Evolutionary conservation across 2,329 filamentous ascomycete species (phyloP).

Genomic region (Diplodia sapinea): DNA sequence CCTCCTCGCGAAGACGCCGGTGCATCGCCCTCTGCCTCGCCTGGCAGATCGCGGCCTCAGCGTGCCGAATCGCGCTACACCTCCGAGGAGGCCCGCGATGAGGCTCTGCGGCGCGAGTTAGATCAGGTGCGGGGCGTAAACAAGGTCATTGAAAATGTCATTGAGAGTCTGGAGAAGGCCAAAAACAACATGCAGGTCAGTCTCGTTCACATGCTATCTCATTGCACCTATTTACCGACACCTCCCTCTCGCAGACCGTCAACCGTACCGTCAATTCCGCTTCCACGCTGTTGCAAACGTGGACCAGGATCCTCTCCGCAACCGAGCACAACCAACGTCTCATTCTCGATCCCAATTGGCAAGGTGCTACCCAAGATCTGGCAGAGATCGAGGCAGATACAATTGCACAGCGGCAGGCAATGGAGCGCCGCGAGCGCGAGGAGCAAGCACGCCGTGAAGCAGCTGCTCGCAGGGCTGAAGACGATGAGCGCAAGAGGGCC

Average conservation of each 20-base stretch:
- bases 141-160: slow-evolving; percentile 79
- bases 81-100: slow-evolving; percentile 72
- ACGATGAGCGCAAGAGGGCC: slow-evolving; percentile 62
- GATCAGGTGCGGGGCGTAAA: slow-evolving; percentile 87
- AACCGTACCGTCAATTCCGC: slow-evolving; percentile 84
- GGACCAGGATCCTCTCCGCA: slow-evolving; percentile 94
- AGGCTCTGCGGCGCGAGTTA: slow-evolving; percentile 76
- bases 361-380: slow-evolving; percentile 84
- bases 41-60: slow-evolving; percentile 40
- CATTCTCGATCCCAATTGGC: slow-evolving; percentile 86
- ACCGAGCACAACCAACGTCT: slow-evolving; percentile 97
- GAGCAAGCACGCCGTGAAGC: slow-evolving; percentile 79
- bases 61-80: slow-evolving; percentile 62
- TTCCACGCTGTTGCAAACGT: slow-evolving; percentile 88
- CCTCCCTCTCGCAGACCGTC: slow-evolving; percentile 68
- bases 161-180: slow-evolving; percentile 72
- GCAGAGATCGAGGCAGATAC: slow-evolving; percentile 85
- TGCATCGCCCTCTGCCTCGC: slow-evolving; percentile 32
- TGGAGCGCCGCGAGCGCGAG: slow-evolving; percentile 76
- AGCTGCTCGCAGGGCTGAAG: slow-evolving; percentile 60
- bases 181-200: slow-evolving; percentile 78
- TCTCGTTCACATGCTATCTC: slow-evolving; percentile 3
- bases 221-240: slow-evolving; percentile 2
- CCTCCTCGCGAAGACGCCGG: slow-evolving; percentile 41
- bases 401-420: slow-evolving; percentile 73